Evolutionary conservation across 768 basidiomycete species (phyloP), one percentile per base, ranked within the genome.

Genomic region (Rhodotorula toruloides): DNA sequence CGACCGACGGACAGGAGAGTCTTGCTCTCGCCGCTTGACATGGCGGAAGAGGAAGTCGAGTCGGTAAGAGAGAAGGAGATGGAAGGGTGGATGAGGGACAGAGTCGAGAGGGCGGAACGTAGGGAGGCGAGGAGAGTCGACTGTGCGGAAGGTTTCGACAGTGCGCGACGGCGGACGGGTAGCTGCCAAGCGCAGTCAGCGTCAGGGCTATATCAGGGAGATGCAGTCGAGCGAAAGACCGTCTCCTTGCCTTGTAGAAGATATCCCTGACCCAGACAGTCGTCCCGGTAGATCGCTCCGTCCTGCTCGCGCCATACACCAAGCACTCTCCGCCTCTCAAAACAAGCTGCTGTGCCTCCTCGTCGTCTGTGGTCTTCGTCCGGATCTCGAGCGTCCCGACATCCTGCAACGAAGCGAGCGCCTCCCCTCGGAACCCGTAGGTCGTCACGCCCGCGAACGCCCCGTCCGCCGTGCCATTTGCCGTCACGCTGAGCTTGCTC

Each of bases 261-360:
- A 89, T 86, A 76, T 97, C 94, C 29, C 89, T 85, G 49, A 96
- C 81, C 71, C 84, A 86, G 47, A 94, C 87, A 17, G 83, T 85
- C 11, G 93, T 14, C 37, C 21, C n/a, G 27, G 14, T 11, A 21
- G 34, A n/a, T 9, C 53, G 53, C n/a, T 54, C 53, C 36, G 40
- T 17, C 37, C 54, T 56, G 16, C 58, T 46, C 16, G 25, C 25
- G 0, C 70, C 71, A 8, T 32, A 22, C 3, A 36, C 32, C n/a
- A 69, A 22, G 21, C 43, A 43, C 36, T 48, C 42, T 0, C 70
- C 71, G n/a, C 49, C 62, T 11, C 62, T 54, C 5, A 87, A 75
- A 40, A 93, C 88, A 39, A 89, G 78, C 32, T 89, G 84, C 86
- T 86, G 88, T 4, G 84, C 87, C 83, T 50, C 80, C 78, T 29